These are phyloP conservation scores for Fusarium domesticum DNA, from an alignment of 2,329 filamentous ascomycete genomes.

Conservation along the genomic window DNA sequence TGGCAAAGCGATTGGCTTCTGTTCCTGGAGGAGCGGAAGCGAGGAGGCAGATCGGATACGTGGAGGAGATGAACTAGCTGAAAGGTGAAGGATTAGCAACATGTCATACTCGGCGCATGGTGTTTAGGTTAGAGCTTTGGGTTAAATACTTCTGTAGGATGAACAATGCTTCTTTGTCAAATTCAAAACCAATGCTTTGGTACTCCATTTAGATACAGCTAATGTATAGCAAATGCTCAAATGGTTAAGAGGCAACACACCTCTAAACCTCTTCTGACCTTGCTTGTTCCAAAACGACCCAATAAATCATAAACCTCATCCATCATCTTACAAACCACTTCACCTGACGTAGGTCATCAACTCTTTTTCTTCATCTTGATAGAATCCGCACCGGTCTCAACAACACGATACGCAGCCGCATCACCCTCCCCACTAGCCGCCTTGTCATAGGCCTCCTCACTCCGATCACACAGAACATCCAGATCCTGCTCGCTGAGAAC, in stretches of 20 bases:
- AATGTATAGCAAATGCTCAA: neutral
- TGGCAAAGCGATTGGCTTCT: slow-evolving; percentile 45
- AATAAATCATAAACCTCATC: neutral
- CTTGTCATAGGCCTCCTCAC: slow-evolving; percentile 60
- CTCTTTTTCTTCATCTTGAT: slow-evolving; percentile 41
- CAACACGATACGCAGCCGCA: slow-evolving; percentile 68
- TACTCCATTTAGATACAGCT: neutral
- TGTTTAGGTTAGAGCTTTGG: too few relatives aligned
- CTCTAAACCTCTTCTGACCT: neutral
- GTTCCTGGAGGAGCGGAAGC: slow-evolving; percentile 25
- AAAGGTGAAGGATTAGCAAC: slow-evolving; percentile 1
- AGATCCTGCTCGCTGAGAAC: slow-evolving; percentile 76
- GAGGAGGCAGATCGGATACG: slow-evolving; percentile 54
- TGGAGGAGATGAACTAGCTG: slow-evolving; percentile 49
- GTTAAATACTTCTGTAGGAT: too few relatives aligned
- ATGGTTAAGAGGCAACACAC: neutral
- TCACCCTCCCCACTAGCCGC: slow-evolving; percentile 77
- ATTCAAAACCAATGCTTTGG: too few relatives aligned
- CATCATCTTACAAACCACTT: neutral
- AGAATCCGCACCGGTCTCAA: slow-evolving; percentile 67
- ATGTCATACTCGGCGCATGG: slow-evolving; percentile 13
- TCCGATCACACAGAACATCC: slow-evolving; percentile 73
- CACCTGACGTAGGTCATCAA: neutral
- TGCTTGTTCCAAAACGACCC: neutral
- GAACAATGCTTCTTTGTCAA: too few relatives aligned